phyloP scores from a whole-genome alignment of 2,329 filamentous ascomycete genomes.

The Ophiostoma populinum region DNA sequence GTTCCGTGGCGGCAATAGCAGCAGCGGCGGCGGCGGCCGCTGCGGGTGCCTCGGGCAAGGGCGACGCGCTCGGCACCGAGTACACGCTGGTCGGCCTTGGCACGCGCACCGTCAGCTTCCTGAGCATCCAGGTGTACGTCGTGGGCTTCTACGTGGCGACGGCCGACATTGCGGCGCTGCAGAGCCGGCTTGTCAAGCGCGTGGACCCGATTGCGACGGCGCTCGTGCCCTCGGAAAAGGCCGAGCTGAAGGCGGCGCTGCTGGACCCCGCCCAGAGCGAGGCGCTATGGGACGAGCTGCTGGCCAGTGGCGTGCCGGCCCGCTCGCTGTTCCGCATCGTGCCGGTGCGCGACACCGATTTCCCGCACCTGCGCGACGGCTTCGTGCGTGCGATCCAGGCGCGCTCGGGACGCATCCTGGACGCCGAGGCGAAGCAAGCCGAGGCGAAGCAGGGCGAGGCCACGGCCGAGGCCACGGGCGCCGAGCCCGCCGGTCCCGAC shows the following conservation, averaged over 20 bases:
- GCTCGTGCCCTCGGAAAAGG: slow-evolving; percentile 66
- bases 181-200: slow-evolving; percentile 57
- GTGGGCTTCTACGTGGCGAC: slow-evolving; percentile 84
- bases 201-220: slow-evolving; percentile 67
- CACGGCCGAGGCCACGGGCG: slow-evolving; percentile 9
- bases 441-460: slow-evolving; percentile 23
- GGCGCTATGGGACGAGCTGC: slow-evolving; percentile 54
- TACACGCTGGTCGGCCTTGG: slow-evolving; percentile 83
- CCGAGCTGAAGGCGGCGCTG: slow-evolving; percentile 49
- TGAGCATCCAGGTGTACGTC: slow-evolving; percentile 84
- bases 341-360: slow-evolving; percentile 87
- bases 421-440: slow-evolving; percentile 1
- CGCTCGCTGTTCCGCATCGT: slow-evolving; percentile 68
- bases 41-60: background rate
- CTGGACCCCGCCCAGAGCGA: slow-evolving; percentile 53
- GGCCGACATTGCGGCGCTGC: slow-evolving; percentile 63
- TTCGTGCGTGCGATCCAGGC: slow-evolving; percentile 74
- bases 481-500: slow-evolving; percentile 12
- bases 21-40: background rate
- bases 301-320: slow-evolving; percentile 46
- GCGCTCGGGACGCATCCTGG: slow-evolving; percentile 33
- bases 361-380: slow-evolving; percentile 78
- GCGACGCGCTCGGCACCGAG: slow-evolving; percentile 28
- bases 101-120: slow-evolving; percentile 75
- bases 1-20: background rate